Base-by-base conservation (phyloP, 208 protist species). In the Crithidia acanthocephali region DNA sequence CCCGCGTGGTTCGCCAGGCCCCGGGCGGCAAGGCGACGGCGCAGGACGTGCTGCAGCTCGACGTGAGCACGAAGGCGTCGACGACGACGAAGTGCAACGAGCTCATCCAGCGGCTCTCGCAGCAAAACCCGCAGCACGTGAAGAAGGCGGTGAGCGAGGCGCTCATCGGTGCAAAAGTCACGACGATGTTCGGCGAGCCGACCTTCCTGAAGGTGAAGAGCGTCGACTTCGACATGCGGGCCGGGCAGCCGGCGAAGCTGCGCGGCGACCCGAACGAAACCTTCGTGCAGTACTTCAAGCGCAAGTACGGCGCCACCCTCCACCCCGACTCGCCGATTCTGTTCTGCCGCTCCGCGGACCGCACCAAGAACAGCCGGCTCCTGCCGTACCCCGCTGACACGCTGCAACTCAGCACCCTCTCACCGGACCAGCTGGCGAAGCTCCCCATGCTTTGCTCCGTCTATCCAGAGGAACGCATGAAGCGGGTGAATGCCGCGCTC, bases 391-490 rank as follows among this genome's bases (percentile, higher is more conserved):
- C 82, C 11, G 76, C 85, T 22, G 76, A 91, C n/a, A 50, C 83
- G 37, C 73, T 91, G 51, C 61, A 70, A 25, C 75, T 80, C 32
- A 68, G 77, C 68, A 68, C 48, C 18, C 40, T 91, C 35, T 58
- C 56, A 16, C 57, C 76, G 23, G 18, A 59, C n/a, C 79, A 88
- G 63, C 62, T 55, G 71, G 42, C 60, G n/a, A 27, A 53, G 56
- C 76, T 91, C 18, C 79, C 85, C 18, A 35, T 70, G 25, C 27
- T 91, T 15, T 91, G 82, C 72, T 87, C 82, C 72, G 69, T 91
- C 27, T 91, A 75, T 69, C 79, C 82, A 1, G 37, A 81, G 27
- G 82, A 87, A 23, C 74, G 85, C 23, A 57, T 65, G 37, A 57
- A 66, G 50, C 60, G 53, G 11, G 47, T 90, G 20, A 51, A 63